These are phyloP conservation scores for Styphnolobium japonicum DNA, from an alignment of 306 rosid genomes.

Conservation along the genomic window DNA sequence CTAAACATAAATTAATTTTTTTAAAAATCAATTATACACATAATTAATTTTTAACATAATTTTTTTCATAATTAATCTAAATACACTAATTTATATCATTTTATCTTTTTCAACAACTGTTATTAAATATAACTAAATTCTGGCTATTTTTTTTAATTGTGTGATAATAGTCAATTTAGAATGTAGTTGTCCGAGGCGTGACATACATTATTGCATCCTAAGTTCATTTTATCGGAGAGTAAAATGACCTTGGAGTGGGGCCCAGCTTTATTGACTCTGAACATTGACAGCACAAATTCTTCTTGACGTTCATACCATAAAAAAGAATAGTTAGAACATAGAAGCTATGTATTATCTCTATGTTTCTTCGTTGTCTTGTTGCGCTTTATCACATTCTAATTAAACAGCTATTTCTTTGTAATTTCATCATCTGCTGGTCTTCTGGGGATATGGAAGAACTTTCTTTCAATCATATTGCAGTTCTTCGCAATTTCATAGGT, in stretches of 20 bases:
- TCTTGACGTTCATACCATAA: conserved; percentile 18
- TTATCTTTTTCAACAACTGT: too few relatives aligned
- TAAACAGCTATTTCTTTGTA: conserved; percentile 10
- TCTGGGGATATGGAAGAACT: neutral
- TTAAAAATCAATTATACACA: too few relatives aligned
- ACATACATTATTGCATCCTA: neutral
- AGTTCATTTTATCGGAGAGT: neutral
- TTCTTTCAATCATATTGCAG: neutral
- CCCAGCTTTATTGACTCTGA: conserved; percentile 40
- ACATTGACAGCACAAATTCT: conserved; percentile 6
- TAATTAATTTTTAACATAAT: too few relatives aligned
- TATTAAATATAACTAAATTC: too few relatives aligned
- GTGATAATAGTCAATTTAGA: too few relatives aligned
- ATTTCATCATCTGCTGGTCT: neutral
- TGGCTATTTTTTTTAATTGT: too few relatives aligned
- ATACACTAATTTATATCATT: too few relatives aligned
- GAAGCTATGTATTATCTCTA: neutral
- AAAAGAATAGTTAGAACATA: neutral
- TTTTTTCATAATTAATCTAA: too few relatives aligned
- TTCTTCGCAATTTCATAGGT: conserved; percentile 3
- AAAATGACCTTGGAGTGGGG: conserved; percentile 4
- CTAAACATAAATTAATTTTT: too few relatives aligned
- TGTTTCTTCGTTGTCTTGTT: neutral
- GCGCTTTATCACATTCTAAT: neutral
- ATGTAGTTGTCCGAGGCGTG: neutral